These are phyloP conservation scores for Protomyces arabidopsidicola DNA, from an alignment of 1,139 yeast species.

Conservation along the genomic window DNA sequence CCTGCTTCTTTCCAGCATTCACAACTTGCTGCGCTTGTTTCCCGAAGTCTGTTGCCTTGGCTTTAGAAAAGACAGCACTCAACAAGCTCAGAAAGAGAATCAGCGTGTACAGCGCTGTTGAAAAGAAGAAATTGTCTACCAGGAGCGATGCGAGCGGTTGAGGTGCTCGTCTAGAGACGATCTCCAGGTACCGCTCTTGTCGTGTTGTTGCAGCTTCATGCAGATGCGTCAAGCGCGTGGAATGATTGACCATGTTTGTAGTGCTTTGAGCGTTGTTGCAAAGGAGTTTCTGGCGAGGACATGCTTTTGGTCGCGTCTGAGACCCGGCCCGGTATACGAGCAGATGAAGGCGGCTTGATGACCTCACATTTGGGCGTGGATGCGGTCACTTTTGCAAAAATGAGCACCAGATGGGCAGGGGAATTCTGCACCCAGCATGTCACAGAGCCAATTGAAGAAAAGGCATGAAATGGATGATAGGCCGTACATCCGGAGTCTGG, in stretches of 20 bases:
- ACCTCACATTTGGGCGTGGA: no score
- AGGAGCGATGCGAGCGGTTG: neutral
- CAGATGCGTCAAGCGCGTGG: neutral
- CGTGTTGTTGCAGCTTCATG: constrained; percentile 14
- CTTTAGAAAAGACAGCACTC: constrained; percentile 7
- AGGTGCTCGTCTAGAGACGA: constrained; percentile 1
- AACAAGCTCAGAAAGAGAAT: constrained; percentile 2
- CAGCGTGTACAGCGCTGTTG: constrained; percentile 5
- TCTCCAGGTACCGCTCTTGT: neutral
- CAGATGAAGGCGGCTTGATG: no score
- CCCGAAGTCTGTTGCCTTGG: constrained; percentile 6
- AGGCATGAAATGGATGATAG: no score
- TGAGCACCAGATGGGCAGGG: no score
- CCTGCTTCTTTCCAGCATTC: neutral
- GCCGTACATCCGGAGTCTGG: no score
- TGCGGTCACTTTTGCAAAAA: no score
- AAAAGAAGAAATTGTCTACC: constrained; percentile 13
- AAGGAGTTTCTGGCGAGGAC: no score
- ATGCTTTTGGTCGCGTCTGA: no score
- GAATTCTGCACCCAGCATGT: no score
- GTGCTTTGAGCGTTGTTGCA: neutral
- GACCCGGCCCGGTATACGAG: no score
- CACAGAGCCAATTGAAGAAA: no score
- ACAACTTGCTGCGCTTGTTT: constrained; percentile 5
- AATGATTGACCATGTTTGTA: neutral